Evolutionary conservation across 208 protist species (phyloP), one percentile per base, ranked within the genome.

Genomic region (Leishmania gerbilli): DNA sequence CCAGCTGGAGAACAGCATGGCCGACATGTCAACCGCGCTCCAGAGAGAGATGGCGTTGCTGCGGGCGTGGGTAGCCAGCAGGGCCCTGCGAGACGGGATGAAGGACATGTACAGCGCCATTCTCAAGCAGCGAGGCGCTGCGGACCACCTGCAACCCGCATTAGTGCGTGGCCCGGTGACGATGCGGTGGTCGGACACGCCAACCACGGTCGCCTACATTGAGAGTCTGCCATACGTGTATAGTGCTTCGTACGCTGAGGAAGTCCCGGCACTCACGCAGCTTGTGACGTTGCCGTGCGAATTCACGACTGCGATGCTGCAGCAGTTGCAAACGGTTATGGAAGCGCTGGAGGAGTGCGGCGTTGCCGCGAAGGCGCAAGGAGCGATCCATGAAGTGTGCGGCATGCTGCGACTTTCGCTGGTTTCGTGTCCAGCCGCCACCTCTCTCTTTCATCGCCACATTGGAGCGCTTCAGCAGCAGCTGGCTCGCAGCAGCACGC

Each of bases 61-160:
- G 40, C 76, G 74, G 71, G 3, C 62, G 47, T 87, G 91, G 79
- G 83, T 93, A 1, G 3, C 27, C 17, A 80, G 58, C 8, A 77
- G 75, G 0, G 83, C 37, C n/a, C 79, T 96, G 21, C 19, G 21
- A 3, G 87, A 96, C 74, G 49, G 51, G 51, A 87, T 88, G 53
- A 64, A 62, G 21, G 58, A 92, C 80, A 71, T 95, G 49, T 95
- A 95, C 80, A 74, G 80, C 1, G 62, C 74, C 74, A 90, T 97
- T 60, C 47, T 95, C 79, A 27, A 86, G 37, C 69, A 81, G 15
- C 80, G 79, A 67, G 83, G 75, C n/a, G 91, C 88, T 1, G 72
- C 58, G 8, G 71, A 83, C 51, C 71, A 81, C 67, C 6, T 84
- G 53, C 84, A 83, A 42, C 69, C 71, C 2, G 79, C 76, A 21